phyloP scores from a whole-genome alignment of 2,329 filamentous ascomycete species.

The Dactylellina parvicollis region DNA sequence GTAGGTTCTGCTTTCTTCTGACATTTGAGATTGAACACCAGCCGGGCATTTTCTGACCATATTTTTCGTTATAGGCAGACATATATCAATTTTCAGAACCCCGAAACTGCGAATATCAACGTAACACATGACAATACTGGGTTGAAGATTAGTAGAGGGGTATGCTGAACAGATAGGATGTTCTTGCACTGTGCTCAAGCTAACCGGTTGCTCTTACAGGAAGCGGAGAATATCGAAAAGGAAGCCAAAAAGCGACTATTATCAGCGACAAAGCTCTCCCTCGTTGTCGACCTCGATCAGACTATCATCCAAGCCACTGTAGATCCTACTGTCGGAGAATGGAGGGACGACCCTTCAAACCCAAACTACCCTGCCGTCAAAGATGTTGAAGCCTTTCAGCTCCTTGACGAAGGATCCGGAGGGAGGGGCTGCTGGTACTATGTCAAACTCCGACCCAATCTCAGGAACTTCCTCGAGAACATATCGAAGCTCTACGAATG shows the following conservation, averaged over 20 bases:
- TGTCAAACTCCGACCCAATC: constrained; percentile 92
- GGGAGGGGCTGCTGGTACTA: constrained; percentile 91
- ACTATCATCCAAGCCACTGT: constrained; percentile 98
- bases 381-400: constrained; percentile 86
- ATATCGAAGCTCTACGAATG: constrained; percentile 87
- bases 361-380: constrained; percentile 92
- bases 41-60: constrained; percentile 6
- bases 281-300: constrained; percentile 97
- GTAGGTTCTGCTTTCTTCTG: constrained; percentile 61
- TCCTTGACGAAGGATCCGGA: constrained; percentile 82
- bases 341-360: constrained; percentile 87
- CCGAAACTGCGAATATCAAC: constrained; percentile 87
- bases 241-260: constrained; percentile 86
- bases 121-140: constrained; percentile 92
- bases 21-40: constrained; percentile 9
- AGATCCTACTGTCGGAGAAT: constrained; percentile 94
- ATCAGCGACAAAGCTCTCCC: constrained; percentile 81
- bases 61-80: constrained; percentile 67
- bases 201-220: constrained; percentile 59
- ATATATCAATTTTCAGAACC: constrained; percentile 83
- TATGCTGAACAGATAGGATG: constrained; percentile 29
- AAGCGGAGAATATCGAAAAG: constrained; percentile 83
- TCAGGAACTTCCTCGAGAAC: constrained; percentile 80
- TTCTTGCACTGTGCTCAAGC: background rate
- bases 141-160: constrained; percentile 80